Base-by-base conservation (phyloP, 306 rosid genomes). In the Malus fusca region DNA sequence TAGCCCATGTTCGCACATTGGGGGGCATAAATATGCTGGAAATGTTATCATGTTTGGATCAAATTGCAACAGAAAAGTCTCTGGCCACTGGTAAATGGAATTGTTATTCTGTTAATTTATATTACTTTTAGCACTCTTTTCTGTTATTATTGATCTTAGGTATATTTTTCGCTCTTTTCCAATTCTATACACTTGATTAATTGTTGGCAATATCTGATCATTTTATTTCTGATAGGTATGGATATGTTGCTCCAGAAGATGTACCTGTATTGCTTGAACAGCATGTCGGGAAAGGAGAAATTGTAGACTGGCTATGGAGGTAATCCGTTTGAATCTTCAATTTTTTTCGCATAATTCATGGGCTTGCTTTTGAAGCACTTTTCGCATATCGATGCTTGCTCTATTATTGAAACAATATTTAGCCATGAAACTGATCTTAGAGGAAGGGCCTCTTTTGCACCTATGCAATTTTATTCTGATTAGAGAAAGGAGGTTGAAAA, bases 1-100 rank as follows among this genome's bases (percentile, higher is more conserved):
- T 73, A 95, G 96, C 71, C 97, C 99, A 56, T 95, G 99, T 83
- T 95, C 99, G 2, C 97, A 95, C 82, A 83, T 95, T 76, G 99
- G 97, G 30, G 99, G 90, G 23, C 87, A 91, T 82, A 84, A 90
- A 83, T 95, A 89, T 76, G 97, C 99, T 4, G 99, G 99, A 84
- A 92, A 95, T 70, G 89, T 88, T 73, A 92, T 95, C 69, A 84
- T 95, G 80, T 95, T 83, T 80, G 86, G 92, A 59, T 82, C 97
- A 69, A 79, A 71, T 78, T 44, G 78, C 62, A 85, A 84, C 68
- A 89, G 90, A 79, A 83, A 89, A 80, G 83, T 90, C 85, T 88
- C 84, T 8, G 99, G 99, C 56, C 97, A 92, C 82, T 92, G 99
- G 97, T 95, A 88, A 75, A 89, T 78, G 63, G 77, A 75, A 33